Base-by-base conservation (phyloP, 2,329 filamentous ascomycete species). In the Clathrospora elynae region DNA sequence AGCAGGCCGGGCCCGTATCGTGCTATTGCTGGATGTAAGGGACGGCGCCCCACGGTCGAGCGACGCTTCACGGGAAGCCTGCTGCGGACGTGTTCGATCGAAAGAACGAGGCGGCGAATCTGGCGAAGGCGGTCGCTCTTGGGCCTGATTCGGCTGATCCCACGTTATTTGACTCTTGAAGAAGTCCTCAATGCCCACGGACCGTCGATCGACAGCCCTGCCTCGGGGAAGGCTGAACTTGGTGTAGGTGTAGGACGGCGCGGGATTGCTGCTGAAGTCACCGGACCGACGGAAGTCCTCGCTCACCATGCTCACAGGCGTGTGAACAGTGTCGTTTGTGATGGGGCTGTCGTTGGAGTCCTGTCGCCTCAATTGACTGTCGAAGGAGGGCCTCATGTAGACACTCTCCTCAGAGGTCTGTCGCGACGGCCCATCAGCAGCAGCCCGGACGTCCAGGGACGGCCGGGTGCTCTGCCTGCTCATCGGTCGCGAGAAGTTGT, bases 401-500 rank as follows among this genome's bases (percentile, higher is more conserved):
- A 63, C 54, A 44, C 61, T 69, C 17, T 70, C 68, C 17, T 70
- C 66, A 4, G 68, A 71, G 13, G 53, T 50, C 42, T 71, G 66
- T n/a, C 68, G 57, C 18, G 60, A 62, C 2, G 66, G 65, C 11
- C 51, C 57, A 19, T 71, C 71, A n/a, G 63, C 52, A 13, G 64
- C 64, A 5, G 72, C 60, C 20, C 60, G 51, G 7, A 56, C 63
- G 20, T 75, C 72, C 11, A 68, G 39, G 5, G 68, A 68, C 11
- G 82, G 81, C 9, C 80, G 84, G 5, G 49, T 46, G 49, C 83
- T 83, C 47, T 84, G 81, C 63, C 86, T 80, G 68, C 92, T 96
- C 48, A 95, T 73, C 0, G 93, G 93, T 29, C 93, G 82, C 1
- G 93, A 97, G 68, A 97, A 97, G 71, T 99, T 97, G 72, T 95